Evolutionary conservation across 805 yeast genomes (phyloP), one percentile per base, ranked within the genome.

Genomic region (Maudiozyma barnettii): DNA sequence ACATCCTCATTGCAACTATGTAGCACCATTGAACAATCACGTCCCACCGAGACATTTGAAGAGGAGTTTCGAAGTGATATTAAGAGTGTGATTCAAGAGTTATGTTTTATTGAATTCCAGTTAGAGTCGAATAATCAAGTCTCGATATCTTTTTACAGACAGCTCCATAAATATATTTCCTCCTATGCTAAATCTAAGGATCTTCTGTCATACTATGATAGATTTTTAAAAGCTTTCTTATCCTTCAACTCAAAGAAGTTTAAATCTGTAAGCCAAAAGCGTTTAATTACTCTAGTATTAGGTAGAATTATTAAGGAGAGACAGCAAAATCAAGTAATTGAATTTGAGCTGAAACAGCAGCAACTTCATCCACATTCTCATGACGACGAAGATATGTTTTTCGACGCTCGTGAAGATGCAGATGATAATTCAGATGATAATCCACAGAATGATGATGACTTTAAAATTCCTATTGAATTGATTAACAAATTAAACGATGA

Each of bases 291-390:
- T 3, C 48, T 52, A 1, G 52, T 77, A 14, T 61, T 82, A 43
- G 63, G 61, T 20, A 56, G 51, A 10, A 42, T 75, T 19, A 73
- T 82, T 33, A 59, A 70, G 5, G 61, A 61, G 14, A 64, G 61
- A 29, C 90, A 82, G 55, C 81, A 81, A 54, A 78, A 76, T 19
- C 59, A 73, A 31, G 82, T 81, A 2, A 73, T 84, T 44, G 88
- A 83, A 44, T 76, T 71, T 52, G 82, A 81, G 48, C 66, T 84
- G 45, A 64, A 60, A 26, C 77, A 74, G 41, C 65, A 74, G n/a
- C 64, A 60, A 13, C 46, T 61, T n/a, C 53, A 52, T 10, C 59
- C 49, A 2, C 49, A 54, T 19, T 57, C 46, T 23, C 39, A 44
- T 21, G 55, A 43, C n/a, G 49, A 42, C 7, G 50, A 49, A 3